A percentile compares a stretch with the other conserved stretches of the same genome.
These are phyloP conservation scores for Sphagnurus paluster DNA, from an alignment of 1,284 basidiomycete genomes.

Conservation along the genomic window DNA sequence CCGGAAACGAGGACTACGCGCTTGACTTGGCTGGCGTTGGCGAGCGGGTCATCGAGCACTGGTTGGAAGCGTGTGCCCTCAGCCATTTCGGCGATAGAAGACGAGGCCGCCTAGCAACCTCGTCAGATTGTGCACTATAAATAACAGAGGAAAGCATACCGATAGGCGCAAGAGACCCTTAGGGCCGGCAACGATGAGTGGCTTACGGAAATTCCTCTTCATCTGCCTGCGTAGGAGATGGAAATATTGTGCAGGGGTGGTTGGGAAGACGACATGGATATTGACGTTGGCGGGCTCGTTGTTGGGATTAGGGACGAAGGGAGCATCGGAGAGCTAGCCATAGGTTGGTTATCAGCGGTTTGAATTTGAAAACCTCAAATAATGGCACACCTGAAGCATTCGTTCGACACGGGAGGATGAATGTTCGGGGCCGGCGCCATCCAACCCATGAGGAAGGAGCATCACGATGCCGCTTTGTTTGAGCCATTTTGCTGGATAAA, in stretches of 20 bases:
- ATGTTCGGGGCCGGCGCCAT: conserved; percentile 91
- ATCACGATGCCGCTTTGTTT: conserved; percentile 89
- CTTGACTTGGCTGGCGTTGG: conserved; percentile 40
- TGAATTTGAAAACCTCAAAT: background rate
- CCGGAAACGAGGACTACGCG: conserved; percentile 70
- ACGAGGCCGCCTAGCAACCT: conserved; percentile 82
- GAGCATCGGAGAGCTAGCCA: conserved; percentile 70
- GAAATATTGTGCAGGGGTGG: conserved; percentile 89
- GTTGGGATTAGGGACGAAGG: conserved; percentile 41
- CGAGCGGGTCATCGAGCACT: conserved; percentile 60
- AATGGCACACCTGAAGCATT: conserved; percentile 68
- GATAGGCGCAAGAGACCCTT: conserved; percentile 80
- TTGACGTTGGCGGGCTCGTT: conserved; percentile 55
- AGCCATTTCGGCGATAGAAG: conserved; percentile 65
- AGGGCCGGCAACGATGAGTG: conserved; percentile 79
- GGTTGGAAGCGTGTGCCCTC: conserved; percentile 68
- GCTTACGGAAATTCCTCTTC: conserved; percentile 82
- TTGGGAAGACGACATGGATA: conserved; percentile 83
- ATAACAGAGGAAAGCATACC: conserved; percentile 45
- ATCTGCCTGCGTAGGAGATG: conserved; percentile 85
- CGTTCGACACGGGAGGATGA: conserved; percentile 84
- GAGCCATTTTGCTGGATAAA: conserved; percentile 80
- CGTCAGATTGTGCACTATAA: too few species aligned
- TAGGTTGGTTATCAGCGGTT: background rate
- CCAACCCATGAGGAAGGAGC: conserved; percentile 83